Evolutionary conservation across 495 filamentous ascomycete genomes (phyloP).

Genomic region (Neurospora sp.): DNA sequence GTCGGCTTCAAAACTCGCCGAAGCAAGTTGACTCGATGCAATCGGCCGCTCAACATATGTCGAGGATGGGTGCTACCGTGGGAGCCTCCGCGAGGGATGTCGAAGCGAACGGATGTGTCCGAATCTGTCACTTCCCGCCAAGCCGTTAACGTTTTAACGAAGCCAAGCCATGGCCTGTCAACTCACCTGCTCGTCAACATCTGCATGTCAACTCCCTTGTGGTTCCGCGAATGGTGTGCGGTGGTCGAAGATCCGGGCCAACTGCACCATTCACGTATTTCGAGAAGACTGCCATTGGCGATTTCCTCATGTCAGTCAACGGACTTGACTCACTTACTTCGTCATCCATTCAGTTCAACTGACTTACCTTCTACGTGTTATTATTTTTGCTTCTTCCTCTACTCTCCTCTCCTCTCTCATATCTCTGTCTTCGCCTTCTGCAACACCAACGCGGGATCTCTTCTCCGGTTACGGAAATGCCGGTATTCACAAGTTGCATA

Average conservation of each 20-base stretch:
- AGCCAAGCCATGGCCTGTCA: not conserved
- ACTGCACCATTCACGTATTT: not conserved
- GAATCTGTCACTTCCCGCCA: conserved; percentile 13
- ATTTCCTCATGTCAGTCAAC: not conserved
- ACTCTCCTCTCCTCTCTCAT: not conserved
- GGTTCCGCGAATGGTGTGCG: not conserved
- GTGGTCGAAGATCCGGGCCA: not conserved
- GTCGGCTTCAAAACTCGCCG: not conserved
- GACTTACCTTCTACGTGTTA: not conserved
- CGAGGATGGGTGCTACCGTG: not conserved
- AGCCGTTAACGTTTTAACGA: not conserved
- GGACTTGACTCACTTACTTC: not conserved
- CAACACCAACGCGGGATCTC: not conserved
- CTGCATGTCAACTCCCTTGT: not conserved
- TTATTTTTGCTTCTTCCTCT: not conserved
- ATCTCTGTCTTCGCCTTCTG: not conserved
- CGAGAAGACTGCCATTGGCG: not conserved
- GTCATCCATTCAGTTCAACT: not conserved
- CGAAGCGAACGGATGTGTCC: not conserved
- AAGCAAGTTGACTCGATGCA: not conserved
- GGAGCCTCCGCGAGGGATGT: conserved; percentile 6
- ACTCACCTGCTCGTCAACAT: not conserved
- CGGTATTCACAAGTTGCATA: not conserved
- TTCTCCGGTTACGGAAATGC: not conserved
- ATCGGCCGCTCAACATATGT: not conserved